Evolutionary conservation across 257 asterid genomes (phyloP), one percentile per base, ranked within the genome.

Genomic region (Lantana camara): DNA sequence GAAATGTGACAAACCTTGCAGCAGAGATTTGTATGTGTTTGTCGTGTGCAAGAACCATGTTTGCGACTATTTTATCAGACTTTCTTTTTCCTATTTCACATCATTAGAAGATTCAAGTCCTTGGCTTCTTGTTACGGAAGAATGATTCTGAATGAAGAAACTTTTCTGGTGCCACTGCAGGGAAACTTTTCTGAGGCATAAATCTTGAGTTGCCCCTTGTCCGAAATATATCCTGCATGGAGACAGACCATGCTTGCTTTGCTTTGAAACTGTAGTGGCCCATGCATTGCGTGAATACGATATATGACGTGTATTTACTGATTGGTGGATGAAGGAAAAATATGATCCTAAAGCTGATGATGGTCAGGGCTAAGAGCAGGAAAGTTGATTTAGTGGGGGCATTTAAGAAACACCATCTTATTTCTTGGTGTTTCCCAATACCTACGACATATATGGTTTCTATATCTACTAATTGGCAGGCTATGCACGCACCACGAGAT

Each of bases 241-340:
- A 79, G 68, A 55, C 52, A 46, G 65, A 64, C 19, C 60, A 56
- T 47, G 66, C 60, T 69, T 76, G 74, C 64, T 44, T 70, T 68
- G 79, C n/a, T n/a, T n/a, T n/a, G 73, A 76, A 74, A 70, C 77
- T 70, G 69, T 74, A 65, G 74, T 77, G 67, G 68, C 68, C 66
- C 62, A 45, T 78, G 57, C 57, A 74, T 77, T 60, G 58, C 64
- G 79, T 57, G 68, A 63, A 68, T 61, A 80, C 75, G 69, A 61
- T 66, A 54, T 77, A 78, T 64, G 68, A 57, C 64, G 78, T 78
- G 78, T 80, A 73, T 78, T 72, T 89, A 69, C 78, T 67, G 87
- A 71, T 84, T 64, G 69, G 70, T 74, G 82, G 79, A 68, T 66
- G 78, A 74, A 75, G 82, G 32, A 27, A 66, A 78, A 71, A 35